phyloP scores from a whole-genome alignment of 2,329 filamentous ascomycete species.

The Scorias spongiosa region DNA sequence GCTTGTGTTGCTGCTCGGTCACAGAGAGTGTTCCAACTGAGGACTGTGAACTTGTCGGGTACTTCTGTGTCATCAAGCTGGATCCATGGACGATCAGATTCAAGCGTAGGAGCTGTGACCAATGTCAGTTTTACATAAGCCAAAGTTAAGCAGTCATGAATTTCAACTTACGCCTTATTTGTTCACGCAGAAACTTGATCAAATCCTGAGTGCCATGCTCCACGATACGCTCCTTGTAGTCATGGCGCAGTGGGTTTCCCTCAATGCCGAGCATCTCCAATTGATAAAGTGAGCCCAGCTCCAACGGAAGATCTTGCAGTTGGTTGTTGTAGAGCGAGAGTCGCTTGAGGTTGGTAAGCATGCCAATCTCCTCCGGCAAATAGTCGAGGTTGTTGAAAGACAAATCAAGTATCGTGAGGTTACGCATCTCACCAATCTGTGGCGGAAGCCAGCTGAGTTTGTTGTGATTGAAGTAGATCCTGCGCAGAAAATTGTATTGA shows the following conservation, averaged over 20 bases:
- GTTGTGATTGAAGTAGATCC: conserved; percentile 89
- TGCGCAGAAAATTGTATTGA: conserved; percentile 71
- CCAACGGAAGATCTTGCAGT: conserved; percentile 64
- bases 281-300: conserved; percentile 77
- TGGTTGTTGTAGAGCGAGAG: conserved; percentile 83
- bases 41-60: conserved; percentile 59
- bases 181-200: conserved; percentile 68
- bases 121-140: background rate
- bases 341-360: conserved; percentile 84
- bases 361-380: conserved; percentile 81
- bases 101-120: conserved; percentile 55
- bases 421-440: conserved; percentile 66
- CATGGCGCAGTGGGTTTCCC: conserved; percentile 64
- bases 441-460: conserved; percentile 68
- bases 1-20: conserved; percentile 77
- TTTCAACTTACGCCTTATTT: conserved; percentile 57
- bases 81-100: conserved; percentile 60
- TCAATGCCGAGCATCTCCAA: conserved; percentile 83
- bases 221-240: conserved; percentile 66
- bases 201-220: conserved; percentile 77
- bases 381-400: conserved; percentile 75
- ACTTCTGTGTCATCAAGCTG: conserved; percentile 42
- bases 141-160: conserved; percentile 7
- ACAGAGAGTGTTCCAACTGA: conserved; percentile 93
- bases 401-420: conserved; percentile 68